phyloP scores from a whole-genome alignment of 148 eudicot genomes.

The Silene uniflora region DNA sequence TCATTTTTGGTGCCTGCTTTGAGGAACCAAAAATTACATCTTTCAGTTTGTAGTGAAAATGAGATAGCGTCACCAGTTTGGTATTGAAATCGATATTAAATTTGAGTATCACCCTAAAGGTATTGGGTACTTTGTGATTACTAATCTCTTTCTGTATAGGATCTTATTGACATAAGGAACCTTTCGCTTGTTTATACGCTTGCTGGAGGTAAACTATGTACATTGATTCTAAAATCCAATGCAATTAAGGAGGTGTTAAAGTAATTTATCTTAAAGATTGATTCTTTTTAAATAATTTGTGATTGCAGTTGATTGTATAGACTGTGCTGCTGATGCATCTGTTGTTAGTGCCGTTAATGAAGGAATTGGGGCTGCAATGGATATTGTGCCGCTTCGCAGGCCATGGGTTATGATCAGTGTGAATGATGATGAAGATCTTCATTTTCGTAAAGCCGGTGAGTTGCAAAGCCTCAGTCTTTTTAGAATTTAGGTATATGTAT shows the following conservation, averaged over 20 bases:
- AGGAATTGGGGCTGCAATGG: conserved; percentile 74
- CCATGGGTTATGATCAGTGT: conserved; percentile 99
- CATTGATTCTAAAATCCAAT: background rate
- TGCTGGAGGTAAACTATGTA: conserved; percentile 58
- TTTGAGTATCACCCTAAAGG: background rate
- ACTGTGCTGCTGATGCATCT: conserved; percentile 93
- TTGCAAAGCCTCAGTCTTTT: background rate
- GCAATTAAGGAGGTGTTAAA: background rate
- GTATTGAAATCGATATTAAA: background rate
- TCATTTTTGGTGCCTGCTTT: background rate
- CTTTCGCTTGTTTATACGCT: conserved; percentile 81
- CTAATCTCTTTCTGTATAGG: conserved; percentile 32
- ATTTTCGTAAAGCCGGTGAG: conserved; percentile 93
- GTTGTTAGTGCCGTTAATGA: conserved; percentile 82
- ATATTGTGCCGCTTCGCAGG: conserved; percentile 49
- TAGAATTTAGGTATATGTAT: conserved; percentile 1
- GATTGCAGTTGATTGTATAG: conserved; percentile 87
- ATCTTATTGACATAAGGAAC: conserved; percentile 77
- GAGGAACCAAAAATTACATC: background rate
- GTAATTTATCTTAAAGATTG: background rate
- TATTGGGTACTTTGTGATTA: background rate
- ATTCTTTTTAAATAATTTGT: background rate
- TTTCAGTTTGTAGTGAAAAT: background rate
- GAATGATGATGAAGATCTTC: conserved; percentile 89
- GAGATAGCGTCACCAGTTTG: background rate